Evolutionary conservation across 2,329 filamentous ascomycete species (phyloP).

Genomic region (Aspergillus eucalypticola): DNA sequence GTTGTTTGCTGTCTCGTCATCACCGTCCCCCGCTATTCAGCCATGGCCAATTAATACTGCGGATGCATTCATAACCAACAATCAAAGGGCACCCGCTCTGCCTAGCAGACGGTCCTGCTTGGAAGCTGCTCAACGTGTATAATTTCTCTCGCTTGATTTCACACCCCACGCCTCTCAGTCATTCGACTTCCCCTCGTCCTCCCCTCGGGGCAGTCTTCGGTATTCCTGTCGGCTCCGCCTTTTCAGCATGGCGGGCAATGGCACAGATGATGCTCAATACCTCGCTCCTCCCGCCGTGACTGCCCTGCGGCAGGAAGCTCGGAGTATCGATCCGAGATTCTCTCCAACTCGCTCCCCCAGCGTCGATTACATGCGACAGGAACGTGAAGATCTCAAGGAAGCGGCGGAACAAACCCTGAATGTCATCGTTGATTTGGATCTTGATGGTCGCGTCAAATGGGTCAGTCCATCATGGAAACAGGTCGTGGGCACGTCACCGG

Average conservation of each 20-base stretch:
- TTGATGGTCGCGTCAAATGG: conserved; percentile 90
- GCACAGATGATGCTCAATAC: conserved; percentile 37
- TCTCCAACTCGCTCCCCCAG: conserved; percentile 65
- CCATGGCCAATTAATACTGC: conserved; percentile 44
- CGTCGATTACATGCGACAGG: conserved; percentile 86
- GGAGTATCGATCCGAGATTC: conserved; percentile 36
- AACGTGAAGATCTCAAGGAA: conserved; percentile 90
- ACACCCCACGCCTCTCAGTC: conserved; percentile 9
- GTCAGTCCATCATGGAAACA: conserved; percentile 95
- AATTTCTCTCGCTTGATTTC: conserved; percentile 6
- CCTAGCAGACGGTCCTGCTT: conserved; percentile 46
- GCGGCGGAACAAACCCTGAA: conserved; percentile 96
- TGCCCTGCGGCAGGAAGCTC: conserved; percentile 47
- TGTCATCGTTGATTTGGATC: conserved; percentile 88
- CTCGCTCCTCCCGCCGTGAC: conserved; percentile 48
- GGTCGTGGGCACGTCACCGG: conserved; percentile 77
- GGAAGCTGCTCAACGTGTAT: conserved; percentile 22
- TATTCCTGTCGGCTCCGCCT: conserved; percentile 17
- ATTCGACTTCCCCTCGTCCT: conserved; percentile 6
- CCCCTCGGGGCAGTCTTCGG: conserved; percentile 9
- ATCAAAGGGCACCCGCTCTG: conserved; percentile 45
- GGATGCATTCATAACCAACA: conserved; percentile 43
- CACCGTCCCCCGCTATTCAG: conserved; percentile 22
- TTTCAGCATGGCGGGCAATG: conserved; percentile 47
- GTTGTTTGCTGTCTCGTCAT: conserved; percentile 16